Percentiles rank a stretch among this genome's conserved stretches.
Conservation (phyloP, 2,329 filamentous ascomycete species). For the Fusarium domesticum region DNA sequence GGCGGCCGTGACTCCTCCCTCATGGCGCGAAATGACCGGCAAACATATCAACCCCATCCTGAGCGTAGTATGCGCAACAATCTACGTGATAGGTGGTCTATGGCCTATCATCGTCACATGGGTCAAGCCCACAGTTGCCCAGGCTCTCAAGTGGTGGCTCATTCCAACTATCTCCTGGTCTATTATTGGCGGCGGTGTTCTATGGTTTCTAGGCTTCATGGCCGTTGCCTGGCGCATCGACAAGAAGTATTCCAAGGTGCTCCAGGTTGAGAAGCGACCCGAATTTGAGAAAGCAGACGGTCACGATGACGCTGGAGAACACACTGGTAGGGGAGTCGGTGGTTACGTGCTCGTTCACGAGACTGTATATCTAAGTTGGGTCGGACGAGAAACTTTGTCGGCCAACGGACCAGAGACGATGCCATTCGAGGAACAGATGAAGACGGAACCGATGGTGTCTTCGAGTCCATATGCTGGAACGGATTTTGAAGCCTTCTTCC, state of each 20-base stretch:
- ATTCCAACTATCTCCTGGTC: slow-evolving; percentile 33
- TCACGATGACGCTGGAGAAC: slow-evolving; percentile 11
- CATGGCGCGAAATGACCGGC: slow-evolving; percentile 34
- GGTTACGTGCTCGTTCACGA: slow-evolving; percentile 37
- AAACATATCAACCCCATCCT: slow-evolving; percentile 31
- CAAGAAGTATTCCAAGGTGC: slow-evolving; percentile 31
- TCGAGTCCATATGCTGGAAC: slow-evolving; percentile 22
- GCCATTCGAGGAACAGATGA: slow-evolving; percentile 5
- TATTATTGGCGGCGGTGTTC: slow-evolving; percentile 27
- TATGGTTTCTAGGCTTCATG: slow-evolving; percentile 38
- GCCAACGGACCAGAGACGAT: slow-evolving; percentile 10
- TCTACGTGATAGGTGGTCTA: slow-evolving; percentile 33
- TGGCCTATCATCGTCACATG: slow-evolving; percentile 35
- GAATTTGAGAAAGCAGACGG: slow-evolving; percentile 33
- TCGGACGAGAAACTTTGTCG: slow-evolving; percentile 29
- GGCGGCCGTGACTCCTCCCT: slow-evolving; percentile 12
- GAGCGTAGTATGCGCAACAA: slow-evolving; percentile 30
- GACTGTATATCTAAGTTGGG: slow-evolving; percentile 37
- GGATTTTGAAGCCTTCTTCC: slow-evolving; percentile 25
- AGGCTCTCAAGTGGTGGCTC: slow-evolving; percentile 30
- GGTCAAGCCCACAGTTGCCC: slow-evolving; percentile 25
- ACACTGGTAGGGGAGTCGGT: slow-evolving; percentile 14
- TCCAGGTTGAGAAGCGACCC: slow-evolving; percentile 35
- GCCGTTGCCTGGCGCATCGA: slow-evolving; percentile 30
- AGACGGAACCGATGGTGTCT: slow-evolving; percentile 3